Evolutionary conservation across 2,329 filamentous ascomycete genomes (phyloP).

Genomic region (Nemania sp.): DNA sequence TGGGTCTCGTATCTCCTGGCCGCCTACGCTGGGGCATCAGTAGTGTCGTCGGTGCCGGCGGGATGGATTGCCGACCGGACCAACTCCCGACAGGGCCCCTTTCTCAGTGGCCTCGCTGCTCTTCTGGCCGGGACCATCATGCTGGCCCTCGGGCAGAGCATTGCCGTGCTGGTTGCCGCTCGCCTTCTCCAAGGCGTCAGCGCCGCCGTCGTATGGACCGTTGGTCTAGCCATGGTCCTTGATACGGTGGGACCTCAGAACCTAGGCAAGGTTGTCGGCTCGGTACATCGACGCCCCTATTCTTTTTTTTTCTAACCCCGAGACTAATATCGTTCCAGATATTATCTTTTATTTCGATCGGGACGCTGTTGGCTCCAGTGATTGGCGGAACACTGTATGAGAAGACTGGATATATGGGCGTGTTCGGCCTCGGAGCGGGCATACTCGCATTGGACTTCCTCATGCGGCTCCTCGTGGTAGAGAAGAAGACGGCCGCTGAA

Average conservation of each 20-base stretch:
- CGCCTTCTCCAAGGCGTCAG: slow-evolving; percentile 62
- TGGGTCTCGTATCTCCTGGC: slow-evolving; percentile 58
- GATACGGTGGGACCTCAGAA: slow-evolving; percentile 61
- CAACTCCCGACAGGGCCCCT: slow-evolving; percentile 59
- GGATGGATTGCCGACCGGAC: slow-evolving; percentile 60
- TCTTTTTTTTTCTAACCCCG: no score
- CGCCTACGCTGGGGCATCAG: slow-evolving; percentile 57
- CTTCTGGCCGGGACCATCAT: slow-evolving; percentile 59
- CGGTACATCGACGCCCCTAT: slow-evolving; percentile 42
- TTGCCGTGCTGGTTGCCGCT: slow-evolving; percentile 55
- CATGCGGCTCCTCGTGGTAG: slow-evolving; percentile 64
- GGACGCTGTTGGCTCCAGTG: slow-evolving; percentile 60
- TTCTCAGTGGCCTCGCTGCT: slow-evolving; percentile 58
- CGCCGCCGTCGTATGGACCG: slow-evolving; percentile 61
- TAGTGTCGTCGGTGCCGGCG: slow-evolving; percentile 55
- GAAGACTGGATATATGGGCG: slow-evolving; percentile 60
- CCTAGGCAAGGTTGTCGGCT: slow-evolving; percentile 65
- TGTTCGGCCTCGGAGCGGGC: slow-evolving; percentile 60
- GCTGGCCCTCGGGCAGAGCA: slow-evolving; percentile 54
- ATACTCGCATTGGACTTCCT: slow-evolving; percentile 62
- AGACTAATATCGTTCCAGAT: slow-evolving; percentile 43
- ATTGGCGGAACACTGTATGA: slow-evolving; percentile 65
- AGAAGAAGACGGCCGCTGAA: slow-evolving; percentile 60
- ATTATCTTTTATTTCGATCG: slow-evolving; percentile 63
- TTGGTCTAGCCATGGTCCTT: slow-evolving; percentile 58